Evolutionary conservation across 1,139 yeast species (phyloP).

Genomic region (Hansenula lynferdii): DNA sequence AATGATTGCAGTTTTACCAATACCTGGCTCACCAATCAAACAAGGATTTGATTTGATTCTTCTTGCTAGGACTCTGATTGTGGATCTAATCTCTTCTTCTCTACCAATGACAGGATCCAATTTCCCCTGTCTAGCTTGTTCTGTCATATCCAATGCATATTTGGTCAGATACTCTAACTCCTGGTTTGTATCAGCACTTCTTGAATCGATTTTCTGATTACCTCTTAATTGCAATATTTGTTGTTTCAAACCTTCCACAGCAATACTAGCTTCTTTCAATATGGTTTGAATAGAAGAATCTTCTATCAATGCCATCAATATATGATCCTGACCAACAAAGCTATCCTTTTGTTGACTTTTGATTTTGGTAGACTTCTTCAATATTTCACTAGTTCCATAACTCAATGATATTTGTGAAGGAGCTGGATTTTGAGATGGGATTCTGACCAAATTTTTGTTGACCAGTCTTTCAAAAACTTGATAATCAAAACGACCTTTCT

Average conservation of each 20-base stretch:
- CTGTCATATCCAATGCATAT: conserved; percentile 91
- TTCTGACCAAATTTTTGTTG: conserved; percentile 73
- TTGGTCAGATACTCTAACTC: conserved; percentile 80
- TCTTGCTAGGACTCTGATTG: conserved; percentile 90
- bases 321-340: conserved; percentile 91
- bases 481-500: conserved; percentile 89
- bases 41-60: conserved; percentile 96
- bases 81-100: conserved; percentile 95
- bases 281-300: conserved; percentile 66
- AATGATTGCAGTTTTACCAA: conserved; percentile 96
- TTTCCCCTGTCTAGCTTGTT: conserved; percentile 88
- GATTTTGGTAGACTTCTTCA: conserved; percentile 66
- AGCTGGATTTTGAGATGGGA: conserved; percentile 87
- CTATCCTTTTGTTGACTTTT: conserved; percentile 87
- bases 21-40: conserved; percentile 98
- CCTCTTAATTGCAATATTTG: conserved; percentile 90
- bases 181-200: conserved; percentile 89
- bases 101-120: conserved; percentile 98
- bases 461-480: conserved; percentile 72
- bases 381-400: conserved; percentile 63
- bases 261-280: conserved; percentile 71
- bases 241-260: conserved; percentile 65
- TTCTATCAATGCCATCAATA: conserved; percentile 77
- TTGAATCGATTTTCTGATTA: conserved; percentile 84
- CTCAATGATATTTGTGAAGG: conserved; percentile 71